Conservation (phyloP, 2,329 filamentous ascomycete genomes). For the Colletotrichum musae region DNA sequence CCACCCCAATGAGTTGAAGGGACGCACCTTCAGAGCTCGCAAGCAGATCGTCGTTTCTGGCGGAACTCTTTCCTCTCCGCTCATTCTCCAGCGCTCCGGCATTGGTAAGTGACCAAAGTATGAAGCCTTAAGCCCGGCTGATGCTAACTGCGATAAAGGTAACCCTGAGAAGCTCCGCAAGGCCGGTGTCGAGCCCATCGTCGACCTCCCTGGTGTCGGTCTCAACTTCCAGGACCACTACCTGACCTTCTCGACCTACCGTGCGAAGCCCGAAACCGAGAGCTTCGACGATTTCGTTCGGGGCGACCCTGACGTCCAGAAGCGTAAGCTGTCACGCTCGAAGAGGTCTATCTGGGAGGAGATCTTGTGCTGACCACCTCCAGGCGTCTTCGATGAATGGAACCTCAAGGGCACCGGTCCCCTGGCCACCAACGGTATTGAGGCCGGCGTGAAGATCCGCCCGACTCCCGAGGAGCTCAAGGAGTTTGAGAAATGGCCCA, state of each 20-base stretch:
- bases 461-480: conserved; percentile 78
- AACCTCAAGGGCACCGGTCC: conserved; percentile 84
- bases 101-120: conserved; percentile 60
- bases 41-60: conserved; percentile 82
- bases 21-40: conserved; percentile 73
- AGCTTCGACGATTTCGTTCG: conserved; percentile 86
- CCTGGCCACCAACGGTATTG: conserved; percentile 83
- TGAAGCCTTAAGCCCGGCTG: no score
- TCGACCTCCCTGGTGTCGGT: conserved; percentile 81
- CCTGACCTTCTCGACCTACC: conserved; percentile 78
- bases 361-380: conserved; percentile 19
- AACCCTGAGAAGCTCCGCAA: conserved; percentile 79
- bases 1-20: conserved; percentile 65
- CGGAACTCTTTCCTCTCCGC: conserved; percentile 80
- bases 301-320: conserved; percentile 80
- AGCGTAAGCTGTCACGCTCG: conserved; percentile 57
- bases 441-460: conserved; percentile 84
- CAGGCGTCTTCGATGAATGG: conserved; percentile 82
- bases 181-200: conserved; percentile 77
- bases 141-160: conserved; percentile 50
- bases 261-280: conserved; percentile 82
- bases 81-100: conserved; percentile 83
- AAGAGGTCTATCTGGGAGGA: no score
- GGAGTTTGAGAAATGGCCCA: conserved; percentile 81
- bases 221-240: conserved; percentile 86